Conservation (phyloP, 2,329 filamentous ascomycete species). For the Berkeleyomyces rouxiae region DNA sequence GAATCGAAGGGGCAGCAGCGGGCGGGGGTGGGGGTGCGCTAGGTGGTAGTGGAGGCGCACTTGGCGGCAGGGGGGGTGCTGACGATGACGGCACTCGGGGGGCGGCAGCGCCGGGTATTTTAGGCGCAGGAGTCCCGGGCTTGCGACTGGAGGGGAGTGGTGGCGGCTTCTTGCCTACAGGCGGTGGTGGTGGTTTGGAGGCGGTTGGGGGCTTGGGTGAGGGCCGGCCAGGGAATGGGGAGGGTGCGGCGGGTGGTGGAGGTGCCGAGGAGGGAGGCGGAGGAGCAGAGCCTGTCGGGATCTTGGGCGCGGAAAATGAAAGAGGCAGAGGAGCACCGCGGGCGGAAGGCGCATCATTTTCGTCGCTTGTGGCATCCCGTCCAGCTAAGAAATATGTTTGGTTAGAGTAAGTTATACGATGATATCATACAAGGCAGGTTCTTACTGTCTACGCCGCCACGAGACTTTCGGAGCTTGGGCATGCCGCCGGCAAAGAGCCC, state of each 20-base stretch:
- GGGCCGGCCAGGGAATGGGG: constrained; percentile 27
- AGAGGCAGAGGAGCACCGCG: constrained; percentile 31
- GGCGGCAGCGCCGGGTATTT: constrained; percentile 23
- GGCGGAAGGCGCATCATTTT: constrained; percentile 1
- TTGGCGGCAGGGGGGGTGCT: constrained; percentile 24
- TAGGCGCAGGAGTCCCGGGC: constrained; percentile 35
- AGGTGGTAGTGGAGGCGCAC: constrained; percentile 27
- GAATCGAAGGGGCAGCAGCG: constrained; percentile 26
- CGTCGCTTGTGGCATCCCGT: constrained; percentile 3
- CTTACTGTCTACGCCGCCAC: constrained; percentile 53
- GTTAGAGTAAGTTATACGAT: neutral
- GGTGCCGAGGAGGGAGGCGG: constrained; percentile 30
- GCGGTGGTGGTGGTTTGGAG: constrained; percentile 56
- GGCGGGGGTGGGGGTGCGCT: constrained; percentile 22
- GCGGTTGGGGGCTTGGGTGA: constrained; percentile 33
- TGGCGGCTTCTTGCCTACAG: constrained; percentile 59
- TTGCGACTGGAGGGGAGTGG: constrained; percentile 31
- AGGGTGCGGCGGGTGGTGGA: constrained; percentile 50
- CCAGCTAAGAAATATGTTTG: constrained; percentile 4
- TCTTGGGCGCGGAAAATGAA: constrained; percentile 37
- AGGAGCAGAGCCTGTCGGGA: constrained; percentile 37
- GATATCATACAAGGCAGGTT: neutral
- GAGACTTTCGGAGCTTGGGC: constrained; percentile 80
- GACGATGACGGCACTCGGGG: constrained; percentile 23
- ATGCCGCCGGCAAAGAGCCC: constrained; percentile 89